phyloP scores from a whole-genome alignment of 2,329 filamentous ascomycete species.

The Cladosporium phlei region DNA sequence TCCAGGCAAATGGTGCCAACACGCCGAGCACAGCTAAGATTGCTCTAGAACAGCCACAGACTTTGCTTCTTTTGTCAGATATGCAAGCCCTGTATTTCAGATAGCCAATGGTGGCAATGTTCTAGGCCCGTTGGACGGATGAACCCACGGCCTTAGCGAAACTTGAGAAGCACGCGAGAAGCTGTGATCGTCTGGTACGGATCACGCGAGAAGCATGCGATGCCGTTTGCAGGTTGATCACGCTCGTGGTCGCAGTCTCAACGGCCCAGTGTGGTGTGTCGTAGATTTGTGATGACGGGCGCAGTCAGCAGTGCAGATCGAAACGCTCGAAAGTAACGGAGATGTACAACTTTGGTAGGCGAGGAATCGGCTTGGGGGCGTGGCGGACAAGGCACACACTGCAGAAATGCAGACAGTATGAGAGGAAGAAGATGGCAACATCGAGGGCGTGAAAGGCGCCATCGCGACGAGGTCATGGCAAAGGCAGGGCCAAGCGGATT shows the following conservation, averaged over 20 bases:
- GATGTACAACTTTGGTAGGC: too few relatives aligned
- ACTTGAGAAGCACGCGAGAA: constrained; percentile 6
- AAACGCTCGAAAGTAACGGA: too few relatives aligned
- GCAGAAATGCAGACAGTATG: constrained; percentile 1
- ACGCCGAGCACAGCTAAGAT: constrained; percentile 12
- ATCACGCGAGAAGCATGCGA: constrained; percentile 10
- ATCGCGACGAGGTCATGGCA: constrained; percentile 12
- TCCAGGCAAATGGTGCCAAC: not conserved
- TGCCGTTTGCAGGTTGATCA: not conserved
- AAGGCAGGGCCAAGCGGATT: constrained; percentile 11
- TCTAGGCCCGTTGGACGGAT: not conserved
- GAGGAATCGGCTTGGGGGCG: not conserved
- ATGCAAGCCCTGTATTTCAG: not conserved
- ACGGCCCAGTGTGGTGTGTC: not conserved
- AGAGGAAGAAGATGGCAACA: constrained; percentile 8
- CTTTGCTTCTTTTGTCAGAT: constrained; percentile 3
- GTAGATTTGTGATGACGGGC: not conserved
- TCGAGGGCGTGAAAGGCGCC: constrained; percentile 8
- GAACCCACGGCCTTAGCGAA: not conserved
- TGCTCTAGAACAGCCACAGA: constrained; percentile 8
- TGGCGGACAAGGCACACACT: not conserved
- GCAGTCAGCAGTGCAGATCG: not conserved
- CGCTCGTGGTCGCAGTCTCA: not conserved
- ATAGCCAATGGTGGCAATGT: constrained; percentile 1
- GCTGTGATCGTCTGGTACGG: not conserved